Conservation (phyloP, 352 stramenopile species). For the Blastocystis sp. region DNA sequence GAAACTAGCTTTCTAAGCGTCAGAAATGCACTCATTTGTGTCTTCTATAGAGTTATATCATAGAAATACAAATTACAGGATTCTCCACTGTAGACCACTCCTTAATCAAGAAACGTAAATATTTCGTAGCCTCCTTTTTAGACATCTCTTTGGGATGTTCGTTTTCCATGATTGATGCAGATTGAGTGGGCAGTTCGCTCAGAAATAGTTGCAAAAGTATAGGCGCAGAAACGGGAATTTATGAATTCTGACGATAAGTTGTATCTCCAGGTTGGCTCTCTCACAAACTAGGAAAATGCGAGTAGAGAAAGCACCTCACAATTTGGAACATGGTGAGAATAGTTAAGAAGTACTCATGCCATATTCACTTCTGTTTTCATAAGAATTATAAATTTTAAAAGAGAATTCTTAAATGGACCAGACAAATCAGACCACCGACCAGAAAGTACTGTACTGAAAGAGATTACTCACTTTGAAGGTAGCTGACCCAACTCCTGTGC, state of each 20-base stretch:
- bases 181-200: background rate
- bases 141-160: background rate
- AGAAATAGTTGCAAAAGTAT: background rate
- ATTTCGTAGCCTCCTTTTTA: conserved; percentile 57
- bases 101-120: conserved; percentile 44
- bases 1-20: conserved; percentile 30
- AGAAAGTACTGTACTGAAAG: background rate
- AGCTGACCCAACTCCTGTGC: background rate
- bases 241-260: background rate
- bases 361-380: background rate
- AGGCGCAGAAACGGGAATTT: background rate
- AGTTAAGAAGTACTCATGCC: background rate
- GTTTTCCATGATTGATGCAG: background rate
- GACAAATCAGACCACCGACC: background rate
- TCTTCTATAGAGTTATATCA: background rate
- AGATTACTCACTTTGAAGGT: background rate
- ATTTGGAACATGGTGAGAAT: background rate
- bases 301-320: background rate
- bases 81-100: conserved; percentile 30
- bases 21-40: conserved; percentile 30
- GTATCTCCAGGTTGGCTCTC: too few species aligned
- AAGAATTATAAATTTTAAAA: background rate
- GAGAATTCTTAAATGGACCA: background rate
- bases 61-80: background rate
- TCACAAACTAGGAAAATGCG: too few species aligned